Conservation (phyloP, 257 asterid genomes). For the Solanum sitiens region DNA sequence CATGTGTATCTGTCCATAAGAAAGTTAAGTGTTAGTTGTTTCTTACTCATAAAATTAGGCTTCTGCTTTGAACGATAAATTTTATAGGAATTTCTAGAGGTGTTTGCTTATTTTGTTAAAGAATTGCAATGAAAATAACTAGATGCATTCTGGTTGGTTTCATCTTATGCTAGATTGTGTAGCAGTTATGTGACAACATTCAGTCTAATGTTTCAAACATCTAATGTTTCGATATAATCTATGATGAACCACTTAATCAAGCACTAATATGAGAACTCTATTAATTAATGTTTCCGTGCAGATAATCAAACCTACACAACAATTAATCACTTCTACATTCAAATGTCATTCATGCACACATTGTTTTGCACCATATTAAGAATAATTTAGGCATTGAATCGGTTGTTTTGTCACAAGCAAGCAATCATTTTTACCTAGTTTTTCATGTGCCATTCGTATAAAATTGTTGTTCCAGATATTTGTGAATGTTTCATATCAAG, state of each 20-base stretch:
- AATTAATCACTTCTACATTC: neutral
- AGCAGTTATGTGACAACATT: neutral
- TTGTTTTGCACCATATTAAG: neutral
- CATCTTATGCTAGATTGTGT: neutral
- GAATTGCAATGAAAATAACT: neutral
- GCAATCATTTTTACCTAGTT: slow-evolving; percentile 10
- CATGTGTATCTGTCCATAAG: neutral
- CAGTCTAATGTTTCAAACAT: neutral
- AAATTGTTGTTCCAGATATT: slow-evolving; percentile 8
- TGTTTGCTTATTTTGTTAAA: neutral
- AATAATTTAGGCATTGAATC: neutral
- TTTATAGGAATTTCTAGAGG: neutral
- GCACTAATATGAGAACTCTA: neutral
- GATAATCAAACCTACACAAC: neutral
- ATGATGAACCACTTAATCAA: neutral
- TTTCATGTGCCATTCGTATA: slow-evolving; percentile 18
- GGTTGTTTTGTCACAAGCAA: neutral
- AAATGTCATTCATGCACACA: neutral
- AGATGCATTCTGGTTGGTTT: neutral
- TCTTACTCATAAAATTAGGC: neutral
- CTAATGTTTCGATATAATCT: neutral
- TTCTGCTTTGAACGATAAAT: neutral
- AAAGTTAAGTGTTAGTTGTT: neutral
- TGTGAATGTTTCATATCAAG: slow-evolving; percentile 15
- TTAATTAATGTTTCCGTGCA: neutral